Conservation (phyloP, 768 basidiomycete genomes). For the Lentinula detonsa region DNA sequence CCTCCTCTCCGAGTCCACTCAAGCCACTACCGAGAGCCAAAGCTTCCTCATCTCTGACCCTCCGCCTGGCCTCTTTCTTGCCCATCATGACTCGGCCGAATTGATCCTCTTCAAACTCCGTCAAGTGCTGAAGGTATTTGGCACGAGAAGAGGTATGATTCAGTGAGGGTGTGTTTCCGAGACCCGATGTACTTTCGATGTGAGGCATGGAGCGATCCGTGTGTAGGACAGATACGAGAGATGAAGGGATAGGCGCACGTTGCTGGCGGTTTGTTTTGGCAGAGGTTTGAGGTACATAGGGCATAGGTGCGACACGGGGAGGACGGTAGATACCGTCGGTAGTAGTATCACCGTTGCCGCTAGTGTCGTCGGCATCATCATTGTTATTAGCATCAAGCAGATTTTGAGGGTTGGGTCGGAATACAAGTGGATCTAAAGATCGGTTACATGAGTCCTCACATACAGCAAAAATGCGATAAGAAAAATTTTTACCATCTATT, state of each 20-base stretch:
- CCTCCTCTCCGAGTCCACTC: conserved; percentile 25
- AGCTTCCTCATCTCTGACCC: conserved; percentile 79
- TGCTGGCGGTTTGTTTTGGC: conserved; percentile 43
- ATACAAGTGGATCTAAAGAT: conserved; percentile 79
- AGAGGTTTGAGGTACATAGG: conserved; percentile 57
- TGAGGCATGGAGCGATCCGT: conserved; percentile 52
- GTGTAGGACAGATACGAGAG: conserved; percentile 46
- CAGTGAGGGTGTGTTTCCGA: conserved; percentile 41
- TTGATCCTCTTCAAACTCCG: conserved; percentile 92
- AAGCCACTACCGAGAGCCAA: conserved; percentile 77
- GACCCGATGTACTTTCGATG: conserved; percentile 53
- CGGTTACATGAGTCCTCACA: neutral
- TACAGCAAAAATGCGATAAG: neutral
- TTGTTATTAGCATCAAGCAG: conserved; percentile 42
- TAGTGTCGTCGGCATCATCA: conserved; percentile 17
- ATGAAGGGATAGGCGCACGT: conserved; percentile 54
- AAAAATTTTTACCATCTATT: conserved; percentile 49
- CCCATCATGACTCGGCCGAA: conserved; percentile 87
- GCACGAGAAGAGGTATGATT: conserved; percentile 66
- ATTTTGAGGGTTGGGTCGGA: conserved; percentile 84
- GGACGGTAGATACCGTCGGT: conserved; percentile 63
- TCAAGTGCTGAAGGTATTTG: conserved; percentile 74
- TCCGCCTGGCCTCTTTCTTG: conserved; percentile 74
- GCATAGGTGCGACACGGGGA: conserved; percentile 84
- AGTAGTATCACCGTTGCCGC: conserved; percentile 10